Evolutionary conservation across 306 rosid genomes (phyloP), one percentile per base, ranked within the genome.

Genomic region (Lablab purpureus): DNA sequence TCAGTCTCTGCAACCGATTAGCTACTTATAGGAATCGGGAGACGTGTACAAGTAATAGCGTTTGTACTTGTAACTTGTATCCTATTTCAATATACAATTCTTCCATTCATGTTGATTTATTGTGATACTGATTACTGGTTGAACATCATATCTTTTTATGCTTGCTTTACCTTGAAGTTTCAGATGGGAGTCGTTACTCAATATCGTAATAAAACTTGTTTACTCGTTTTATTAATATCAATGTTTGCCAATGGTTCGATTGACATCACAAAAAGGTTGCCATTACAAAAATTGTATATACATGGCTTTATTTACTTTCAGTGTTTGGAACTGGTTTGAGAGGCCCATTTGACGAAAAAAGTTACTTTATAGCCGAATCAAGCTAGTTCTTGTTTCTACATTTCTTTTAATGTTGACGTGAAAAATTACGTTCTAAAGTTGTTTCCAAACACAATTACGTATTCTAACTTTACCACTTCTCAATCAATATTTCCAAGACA

Each of bases 1-100:
- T 75, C 55, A 27, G 82, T 63, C 75, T 73, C 74, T 60, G 77
- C 28, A 30, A 47, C 78, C 78, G 70, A 84, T 71, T 51, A 62
- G 77, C 77, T 49, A 73, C 64, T 67, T 56, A n/a, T 51, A 60
- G 55, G 50, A 85, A 71, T 80, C 27, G 13, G 64, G 40, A 21
- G 73, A 77, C 43, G 56, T 77, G 71, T 80, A 74, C 41, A 19
- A 77, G n/a, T 46, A 43, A 45, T 30, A 68, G 22, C 15, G 11
- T 77, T 52, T 73, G 63, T 40, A 60, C 46, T 67, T 74, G 52
- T 54, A 40, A 67, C 65, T 13, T 72, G 67, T 47, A 60, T 84
- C 11, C 55, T 50, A 22, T 28, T 52, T 67, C 37, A 37, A 34
- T 71, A 27, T 52, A 74, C 67, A 68, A 54, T 43, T 62, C 25